Conservation (phyloP, 441 rosid genomes). For the Erodium moschatum region DNA sequence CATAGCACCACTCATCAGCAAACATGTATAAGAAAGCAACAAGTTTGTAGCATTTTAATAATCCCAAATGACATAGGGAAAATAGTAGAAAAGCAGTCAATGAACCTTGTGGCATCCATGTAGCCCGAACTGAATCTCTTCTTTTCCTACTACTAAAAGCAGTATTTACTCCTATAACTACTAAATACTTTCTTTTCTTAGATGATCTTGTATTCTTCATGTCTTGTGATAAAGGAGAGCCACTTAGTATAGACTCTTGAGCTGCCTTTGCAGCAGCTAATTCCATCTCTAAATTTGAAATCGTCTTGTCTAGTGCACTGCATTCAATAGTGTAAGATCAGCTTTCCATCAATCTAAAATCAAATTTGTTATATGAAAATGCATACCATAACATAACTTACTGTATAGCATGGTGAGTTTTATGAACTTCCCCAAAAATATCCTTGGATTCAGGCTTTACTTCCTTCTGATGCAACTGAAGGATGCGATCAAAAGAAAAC, state of each 20-base stretch:
- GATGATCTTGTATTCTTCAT: slow-evolving; percentile 32
- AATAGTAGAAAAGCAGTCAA: slow-evolving; percentile 1
- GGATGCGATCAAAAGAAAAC: slow-evolving; percentile 31
- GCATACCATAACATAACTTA: slow-evolving; percentile 24
- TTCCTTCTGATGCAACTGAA: slow-evolving; percentile 64
- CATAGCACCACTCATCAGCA: slow-evolving; percentile 10
- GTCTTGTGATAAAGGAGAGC: slow-evolving; percentile 69
- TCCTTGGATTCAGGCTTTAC: slow-evolving; percentile 57
- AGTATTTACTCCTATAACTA: slow-evolving; percentile 88
- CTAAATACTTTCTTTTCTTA: slow-evolving; percentile 51
- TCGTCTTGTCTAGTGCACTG: slow-evolving; percentile 80
- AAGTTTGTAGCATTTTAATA: background rate
- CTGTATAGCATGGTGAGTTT: slow-evolving; percentile 24
- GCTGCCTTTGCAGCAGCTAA: slow-evolving; percentile 83
- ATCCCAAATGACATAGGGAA: background rate
- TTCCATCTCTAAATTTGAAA: slow-evolving; percentile 91
- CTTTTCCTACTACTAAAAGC: slow-evolving; percentile 92
- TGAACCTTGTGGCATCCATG: slow-evolving; percentile 97
- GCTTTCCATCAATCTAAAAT: slow-evolving; percentile 8
- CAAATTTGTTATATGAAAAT: slow-evolving; percentile 16
- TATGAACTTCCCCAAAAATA: slow-evolving; percentile 14
- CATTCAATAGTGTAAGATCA: slow-evolving; percentile 19
- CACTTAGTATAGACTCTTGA: slow-evolving; percentile 57
- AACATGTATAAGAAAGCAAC: slow-evolving; percentile 5
- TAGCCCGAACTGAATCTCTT: slow-evolving; percentile 84